Base-by-base conservation (phyloP, 805 yeast species). In the Ogataea parapolymorpha region DNA sequence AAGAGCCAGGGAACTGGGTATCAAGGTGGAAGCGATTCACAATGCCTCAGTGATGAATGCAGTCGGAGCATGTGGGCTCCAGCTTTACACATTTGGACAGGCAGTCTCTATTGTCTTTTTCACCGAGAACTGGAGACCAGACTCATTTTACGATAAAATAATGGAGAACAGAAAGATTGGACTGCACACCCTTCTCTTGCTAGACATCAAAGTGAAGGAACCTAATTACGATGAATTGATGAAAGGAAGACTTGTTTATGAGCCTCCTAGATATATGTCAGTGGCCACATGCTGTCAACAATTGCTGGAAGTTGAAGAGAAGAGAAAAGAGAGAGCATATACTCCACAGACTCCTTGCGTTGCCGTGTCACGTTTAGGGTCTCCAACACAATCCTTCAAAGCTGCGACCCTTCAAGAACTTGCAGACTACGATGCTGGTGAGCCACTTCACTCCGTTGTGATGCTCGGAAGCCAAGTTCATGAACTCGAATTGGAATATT, bases 21-120 rank as follows among this genome's bases (percentile, higher is more conserved):
- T 93, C 58, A 68, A 74, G 37, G 86, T 85, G 32, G 95, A 86
- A 58, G 75, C 85, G 28, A 79, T 91, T 45, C 99, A 91, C 67
- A 91, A 91, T 63, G 99, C 99, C 1, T 85, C 96, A 13, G 93
- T 91, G 10, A 89, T 93, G 96, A 91, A 91, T 60, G 99, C 98
- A 0, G 95, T 91, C 18, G 99, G 99, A 14, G 95, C 97, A 1
- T 89, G 97, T 68, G 99, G 99, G 16, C 74, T 93, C 50, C 99
- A 91, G 64, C 71, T 91, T 44, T 91, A 91, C 65, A 89, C 84
- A 54, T 91, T 90, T 65, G 99, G 99, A 8, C 98, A 93, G 67
- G 89, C 98, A 9, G 91, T 91, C n/a, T 88, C 96, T 2, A 71
- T 93, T 61, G 98, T 93, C 2, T 93, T 93, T 61, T 91, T 93